Evolutionary conservation across 192 early-diverging fungal species (phyloP), one percentile per base, ranked within the genome.

Genomic region (Coemansia sp.): DNA sequence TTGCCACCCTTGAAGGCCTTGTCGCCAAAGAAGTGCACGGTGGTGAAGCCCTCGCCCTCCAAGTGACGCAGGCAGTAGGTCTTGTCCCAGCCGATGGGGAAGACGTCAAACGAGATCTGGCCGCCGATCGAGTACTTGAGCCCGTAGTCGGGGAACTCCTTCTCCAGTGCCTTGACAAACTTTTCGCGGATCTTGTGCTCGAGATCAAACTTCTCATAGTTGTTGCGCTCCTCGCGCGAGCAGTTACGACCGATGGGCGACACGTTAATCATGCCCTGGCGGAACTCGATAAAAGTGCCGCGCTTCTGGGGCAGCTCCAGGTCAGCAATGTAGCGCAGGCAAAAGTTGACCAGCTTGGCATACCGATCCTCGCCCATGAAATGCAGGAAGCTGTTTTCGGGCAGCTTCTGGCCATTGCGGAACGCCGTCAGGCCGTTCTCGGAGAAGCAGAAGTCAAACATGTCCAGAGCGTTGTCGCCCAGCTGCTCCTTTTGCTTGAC

Each of bases 31-130:
- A 99, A 99, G 79, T 99, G 92, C 53, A 97, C 88, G 10, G 69
- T 86, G 36, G 81, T 84, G 77, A 99, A 97, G 37, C 80, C 83
- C 64, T 99, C 89, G 23, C 80, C 64, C 61, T 91, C 77, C 23
- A 99, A 53, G 58, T 96, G 94, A 22, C 86, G 79, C 46, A 99
- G 81, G 72, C 96, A 97, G 78, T 92, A 99, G 24, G 94, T 97
- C 84, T 99, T 99, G 76, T 99, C 96, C 96, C 96, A 99, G 30
- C 96, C 96, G 44, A 83, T 84, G 37, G 96, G 96, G 82, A 99
- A 96, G 9, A 99, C 93, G 67, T 99, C 96, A 52, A 99, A 96
- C 7, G 94, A 97, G 67, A 99, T 99, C 77, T 99, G 94, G 7
- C 96, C 94, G 84, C 86, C 90, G 55, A 99, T 99, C 13, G 96